Percentiles rank a stretch among this genome's conserved stretches.
Conservation (phyloP, 1,139 yeast genomes). For the Candida tunisiensis region DNA sequence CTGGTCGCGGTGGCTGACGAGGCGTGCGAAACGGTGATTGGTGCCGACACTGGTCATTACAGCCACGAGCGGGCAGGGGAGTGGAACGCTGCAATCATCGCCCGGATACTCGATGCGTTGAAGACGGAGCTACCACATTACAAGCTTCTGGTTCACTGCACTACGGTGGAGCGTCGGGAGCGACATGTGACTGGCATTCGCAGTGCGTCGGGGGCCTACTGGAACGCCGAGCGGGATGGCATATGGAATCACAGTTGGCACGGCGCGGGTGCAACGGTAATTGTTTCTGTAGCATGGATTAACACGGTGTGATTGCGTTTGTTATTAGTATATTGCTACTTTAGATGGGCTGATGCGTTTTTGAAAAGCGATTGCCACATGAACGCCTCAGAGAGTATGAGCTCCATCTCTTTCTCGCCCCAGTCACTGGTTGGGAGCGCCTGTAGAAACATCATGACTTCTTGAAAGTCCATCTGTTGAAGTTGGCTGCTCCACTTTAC, state of each 20-base stretch:
- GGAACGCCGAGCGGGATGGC: constrained; percentile 20
- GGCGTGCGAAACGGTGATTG: too few species aligned
- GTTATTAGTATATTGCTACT: constrained; percentile 1
- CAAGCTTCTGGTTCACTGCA: constrained; percentile 1
- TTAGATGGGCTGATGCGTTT: constrained; percentile 69
- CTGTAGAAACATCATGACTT: constrained; percentile 77
- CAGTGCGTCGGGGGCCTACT: constrained; percentile 15
- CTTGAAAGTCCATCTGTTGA: constrained; percentile 86
- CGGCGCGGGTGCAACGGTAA: constrained; percentile 8
- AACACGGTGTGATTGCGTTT: constrained; percentile 2
- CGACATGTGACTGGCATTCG: constrained; percentile 7
- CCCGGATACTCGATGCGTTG: background rate
- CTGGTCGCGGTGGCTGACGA: too few species aligned
- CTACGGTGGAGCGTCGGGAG: background rate
- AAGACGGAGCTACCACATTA: background rate
- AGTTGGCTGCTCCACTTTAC: constrained; percentile 71
- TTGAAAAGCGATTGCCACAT: constrained; percentile 91
- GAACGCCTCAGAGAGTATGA: constrained; percentile 86
- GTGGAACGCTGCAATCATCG: too few species aligned
- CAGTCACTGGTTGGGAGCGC: constrained; percentile 74
- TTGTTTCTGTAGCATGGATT: constrained; percentile 19
- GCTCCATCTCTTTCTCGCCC: constrained; percentile 82
- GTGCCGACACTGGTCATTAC: too few species aligned
- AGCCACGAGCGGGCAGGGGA: too few species aligned
- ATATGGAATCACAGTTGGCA: constrained; percentile 15